phyloP scores from a whole-genome alignment of 2,329 filamentous ascomycete species.

The Aspergillus sp. region DNA sequence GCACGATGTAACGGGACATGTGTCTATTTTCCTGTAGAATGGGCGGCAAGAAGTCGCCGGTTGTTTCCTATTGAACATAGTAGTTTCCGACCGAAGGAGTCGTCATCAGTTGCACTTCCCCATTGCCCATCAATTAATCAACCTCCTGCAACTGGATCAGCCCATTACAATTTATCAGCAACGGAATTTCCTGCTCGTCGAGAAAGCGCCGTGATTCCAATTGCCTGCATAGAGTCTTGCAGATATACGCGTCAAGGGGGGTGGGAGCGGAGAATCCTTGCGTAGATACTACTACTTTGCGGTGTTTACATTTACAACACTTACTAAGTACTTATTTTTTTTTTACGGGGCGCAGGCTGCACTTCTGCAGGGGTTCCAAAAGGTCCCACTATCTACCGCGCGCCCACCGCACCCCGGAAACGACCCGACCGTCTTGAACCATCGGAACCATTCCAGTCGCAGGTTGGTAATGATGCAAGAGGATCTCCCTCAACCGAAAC shows the following conservation, averaged over 20 bases:
- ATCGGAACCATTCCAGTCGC: neutral
- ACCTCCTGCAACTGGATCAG: neutral
- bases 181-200: neutral
- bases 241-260: constrained; percentile 1
- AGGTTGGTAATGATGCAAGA: constrained; percentile 1
- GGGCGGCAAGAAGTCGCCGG: neutral
- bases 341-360: neutral
- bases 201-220: neutral
- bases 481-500: neutral
- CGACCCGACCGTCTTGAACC: constrained; percentile 1
- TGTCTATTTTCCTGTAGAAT: neutral
- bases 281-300: neutral
- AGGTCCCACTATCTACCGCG: neutral
- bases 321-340: neutral
- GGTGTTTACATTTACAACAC: neutral
- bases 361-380: neutral
- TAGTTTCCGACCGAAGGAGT: neutral
- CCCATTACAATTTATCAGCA: neutral
- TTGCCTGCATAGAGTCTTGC: neutral
- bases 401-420: neutral
- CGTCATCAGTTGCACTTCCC: neutral
- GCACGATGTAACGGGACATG: neutral
- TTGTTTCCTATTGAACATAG: neutral
- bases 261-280: neutral
- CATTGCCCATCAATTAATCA: neutral